Base-by-base conservation (phyloP, 345 rosid genomes). In the Eutrema japonicum region DNA sequence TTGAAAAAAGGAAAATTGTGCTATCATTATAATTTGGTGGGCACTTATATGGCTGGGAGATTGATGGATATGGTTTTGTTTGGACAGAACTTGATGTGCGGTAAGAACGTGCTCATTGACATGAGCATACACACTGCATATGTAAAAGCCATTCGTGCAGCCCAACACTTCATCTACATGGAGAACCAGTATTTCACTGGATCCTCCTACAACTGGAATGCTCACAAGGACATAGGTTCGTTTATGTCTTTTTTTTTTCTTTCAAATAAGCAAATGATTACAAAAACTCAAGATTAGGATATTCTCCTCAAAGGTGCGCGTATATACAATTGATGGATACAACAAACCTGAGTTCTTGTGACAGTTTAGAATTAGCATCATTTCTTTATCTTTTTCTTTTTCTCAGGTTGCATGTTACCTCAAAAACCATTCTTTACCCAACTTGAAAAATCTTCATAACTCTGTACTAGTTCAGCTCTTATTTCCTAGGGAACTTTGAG, bases 111-210 rank as follows among this genome's bases (percentile, higher is more conserved):
- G 51, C 89, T 94, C 60, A 94, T 94, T 49, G 98, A 94, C 84
- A 91, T 94, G 98, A 94, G 98, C 92, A 94, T 94, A 82, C 98
- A 91, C 81, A 85, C 96, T 1, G 96, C 97, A 69, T 94, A 89
- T 70, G 96, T 94, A 67, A 89, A 88, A 78, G 98, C 97, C 73
- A 94, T 94, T 62, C 98, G 98, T 79, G 78, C 95, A 70, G 98
- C 98, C 32, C 98, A 94, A 82, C 96, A 94, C 79, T 94, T 83
- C 74, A 89, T 94, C 71, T 94, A 94, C 76, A 91, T 94, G 2
- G 98, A 94, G 82, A 94, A 94, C 74, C 98, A 94, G 77, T 94
- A 94, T 77, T 94, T 94, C 82, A 84, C 89, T 74, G 98, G 98
- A 22, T 94, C 98, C 58, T 89, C 98, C 13, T 91, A 76, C 85